Conservation (phyloP, 169 alveolate species). For the Plasmodium coatneyi region DNA sequence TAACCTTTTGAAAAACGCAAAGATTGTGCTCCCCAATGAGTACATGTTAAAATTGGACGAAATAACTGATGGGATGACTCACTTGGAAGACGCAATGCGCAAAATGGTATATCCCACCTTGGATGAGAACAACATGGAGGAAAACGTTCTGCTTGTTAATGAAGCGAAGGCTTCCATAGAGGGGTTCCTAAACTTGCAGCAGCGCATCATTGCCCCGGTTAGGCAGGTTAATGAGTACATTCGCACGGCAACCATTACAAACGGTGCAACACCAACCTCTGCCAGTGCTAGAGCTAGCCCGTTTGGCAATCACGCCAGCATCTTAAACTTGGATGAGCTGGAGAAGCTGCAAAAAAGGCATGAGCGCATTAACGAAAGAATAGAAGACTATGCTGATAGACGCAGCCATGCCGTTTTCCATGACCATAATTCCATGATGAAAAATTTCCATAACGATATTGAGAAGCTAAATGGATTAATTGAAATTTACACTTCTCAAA, state of each 20-base stretch:
- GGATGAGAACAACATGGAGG: neutral
- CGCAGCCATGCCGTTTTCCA: neutral
- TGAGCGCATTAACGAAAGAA: constrained; percentile 1
- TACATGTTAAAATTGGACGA: constrained; percentile 13
- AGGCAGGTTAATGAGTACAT: constrained; percentile 16
- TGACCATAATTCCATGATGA: neutral
- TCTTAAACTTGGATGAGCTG: constrained; percentile 17
- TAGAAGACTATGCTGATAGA: constrained; percentile 33
- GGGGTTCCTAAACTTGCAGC: neutral
- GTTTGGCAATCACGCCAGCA: neutral
- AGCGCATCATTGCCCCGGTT: neutral
- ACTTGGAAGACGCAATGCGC: neutral
- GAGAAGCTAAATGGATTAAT: neutral
- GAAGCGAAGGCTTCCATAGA: constrained; percentile 17
- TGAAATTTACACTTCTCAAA: constrained; percentile 45
- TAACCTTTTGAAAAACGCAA: constrained; percentile 9
- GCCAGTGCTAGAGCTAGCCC: neutral
- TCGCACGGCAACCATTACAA: neutral
- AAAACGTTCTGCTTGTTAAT: constrained; percentile 27
- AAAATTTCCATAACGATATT: constrained; percentile 18
- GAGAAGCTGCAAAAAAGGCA: constrained; percentile 5
- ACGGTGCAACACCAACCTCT: neutral
- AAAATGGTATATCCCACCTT: constrained; percentile 11
- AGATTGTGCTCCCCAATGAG: neutral
- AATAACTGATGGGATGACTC: neutral